Conservation (phyloP, 2,329 filamentous ascomycete species). For the Phialophora chinensis region DNA sequence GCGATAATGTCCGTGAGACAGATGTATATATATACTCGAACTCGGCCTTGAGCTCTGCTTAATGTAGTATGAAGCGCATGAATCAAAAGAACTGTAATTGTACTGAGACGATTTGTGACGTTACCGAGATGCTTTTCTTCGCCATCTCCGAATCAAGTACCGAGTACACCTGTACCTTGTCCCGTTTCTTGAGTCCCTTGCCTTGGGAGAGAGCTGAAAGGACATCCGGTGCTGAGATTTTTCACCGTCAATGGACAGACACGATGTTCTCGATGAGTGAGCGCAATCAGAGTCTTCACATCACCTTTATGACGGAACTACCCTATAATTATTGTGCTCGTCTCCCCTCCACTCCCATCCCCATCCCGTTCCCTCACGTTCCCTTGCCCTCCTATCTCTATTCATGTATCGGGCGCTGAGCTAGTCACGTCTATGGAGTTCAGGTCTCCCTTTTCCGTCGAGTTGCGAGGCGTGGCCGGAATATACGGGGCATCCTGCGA, state of each 20-base stretch:
- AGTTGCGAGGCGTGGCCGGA: background rate
- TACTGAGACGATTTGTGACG: background rate
- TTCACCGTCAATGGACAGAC: too few relatives aligned
- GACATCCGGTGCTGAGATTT: too few relatives aligned
- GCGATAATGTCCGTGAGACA: background rate
- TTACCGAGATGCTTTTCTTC: background rate
- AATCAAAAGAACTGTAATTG: background rate
- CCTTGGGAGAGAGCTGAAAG: background rate
- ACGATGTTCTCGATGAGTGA: background rate
- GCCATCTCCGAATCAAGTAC: background rate
- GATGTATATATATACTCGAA: background rate
- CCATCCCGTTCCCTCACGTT: too few relatives aligned
- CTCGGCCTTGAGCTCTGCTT: background rate
- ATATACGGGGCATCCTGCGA: background rate
- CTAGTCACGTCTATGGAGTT: too few relatives aligned
- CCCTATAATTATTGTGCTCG: too few relatives aligned
- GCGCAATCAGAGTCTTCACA: background rate
- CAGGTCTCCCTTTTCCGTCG: background rate
- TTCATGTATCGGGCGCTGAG: too few relatives aligned
- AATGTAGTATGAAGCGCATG: background rate
- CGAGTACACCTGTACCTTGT: too few relatives aligned
- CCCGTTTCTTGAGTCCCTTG: too few relatives aligned
- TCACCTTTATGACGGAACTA: background rate
- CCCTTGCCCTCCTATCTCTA: background rate
- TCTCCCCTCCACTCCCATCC: background rate